Conservation (phyloP, 495 filamentous ascomycete species). For the Xylaria sp. region DNA sequence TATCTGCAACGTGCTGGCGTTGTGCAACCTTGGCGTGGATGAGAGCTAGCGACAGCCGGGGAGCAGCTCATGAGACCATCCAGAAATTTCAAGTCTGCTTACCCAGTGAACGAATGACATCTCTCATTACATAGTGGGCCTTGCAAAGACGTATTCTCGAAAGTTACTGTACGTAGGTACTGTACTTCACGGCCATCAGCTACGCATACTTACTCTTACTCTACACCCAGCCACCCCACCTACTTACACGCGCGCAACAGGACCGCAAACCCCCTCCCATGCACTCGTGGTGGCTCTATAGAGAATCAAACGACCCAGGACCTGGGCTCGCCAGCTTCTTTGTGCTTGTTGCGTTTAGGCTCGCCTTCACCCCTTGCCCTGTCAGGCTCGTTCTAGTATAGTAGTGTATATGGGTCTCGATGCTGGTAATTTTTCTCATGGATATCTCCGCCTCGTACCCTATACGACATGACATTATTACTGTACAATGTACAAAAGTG, state of each 20-base stretch:
- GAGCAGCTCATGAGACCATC: slow-evolving; percentile 27
- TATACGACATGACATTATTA: slow-evolving; percentile 22
- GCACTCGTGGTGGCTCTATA: not conserved
- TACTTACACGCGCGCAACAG: not conserved
- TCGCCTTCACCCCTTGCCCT: not conserved
- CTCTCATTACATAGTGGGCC: not conserved
- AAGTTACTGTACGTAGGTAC: not conserved
- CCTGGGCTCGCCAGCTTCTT: slow-evolving; percentile 9
- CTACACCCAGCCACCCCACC: not conserved
- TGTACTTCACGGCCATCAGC: slow-evolving; percentile 1
- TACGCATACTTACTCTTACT: too few species aligned
- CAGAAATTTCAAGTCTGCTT: slow-evolving; percentile 24
- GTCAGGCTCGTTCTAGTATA: not conserved
- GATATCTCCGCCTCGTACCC: slow-evolving; percentile 9
- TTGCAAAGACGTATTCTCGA: slow-evolving; percentile 21
- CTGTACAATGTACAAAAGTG: slow-evolving; percentile 25
- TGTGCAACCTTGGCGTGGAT: slow-evolving; percentile 23
- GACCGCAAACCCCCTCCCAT: not conserved
- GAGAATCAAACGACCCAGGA: not conserved
- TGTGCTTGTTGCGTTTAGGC: not conserved
- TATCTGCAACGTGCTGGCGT: slow-evolving; percentile 22
- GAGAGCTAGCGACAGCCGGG: slow-evolving; percentile 6
- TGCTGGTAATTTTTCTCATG: slow-evolving; percentile 12
- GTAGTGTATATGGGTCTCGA: not conserved
- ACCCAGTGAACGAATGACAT: slow-evolving; percentile 17